Evolutionary conservation across 2,329 filamentous ascomycete species (phyloP), one percentile per base, ranked within the genome.

Genomic region (Cadophora sp.): DNA sequence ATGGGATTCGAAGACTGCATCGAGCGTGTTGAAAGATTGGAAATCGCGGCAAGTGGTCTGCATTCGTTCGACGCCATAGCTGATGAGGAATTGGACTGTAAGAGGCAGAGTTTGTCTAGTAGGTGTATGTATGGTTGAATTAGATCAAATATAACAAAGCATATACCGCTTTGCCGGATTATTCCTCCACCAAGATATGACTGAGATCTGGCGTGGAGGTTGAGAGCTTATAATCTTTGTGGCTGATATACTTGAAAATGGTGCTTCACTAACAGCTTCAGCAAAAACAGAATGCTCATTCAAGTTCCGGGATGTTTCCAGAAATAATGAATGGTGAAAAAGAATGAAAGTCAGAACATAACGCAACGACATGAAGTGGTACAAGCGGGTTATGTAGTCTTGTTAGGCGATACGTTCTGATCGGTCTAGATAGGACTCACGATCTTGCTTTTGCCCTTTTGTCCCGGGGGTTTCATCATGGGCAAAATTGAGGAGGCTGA

Each of bases 361-460:
- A 22, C 5, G 8, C 5, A 31, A 6, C 31, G 27, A 12, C 16
- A 29, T 8, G 8, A 48, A 2, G 40, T 3, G 16, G 12, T 12
- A n/a, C 3, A 29, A 26, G 40, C 26, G 26, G 26, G 26, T 46
- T 48, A 31, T 48, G 37, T 62, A 61, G 37, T 7, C 5, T 48
- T 40, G 7, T 50, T 19, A 40, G 12, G 26, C 16, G 12, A n/a
- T 22, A 22, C 27, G 7, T 19, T 26, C 26, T 4, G n/a, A 50
- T n/a, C 27, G 11, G 24, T 43, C 59, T 31, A 26, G 34, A 50
- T 31, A 48, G n/a, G 16, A n/a, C 29, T 40, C 29, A 40, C 46
- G 34, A 63, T 63, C 48, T 14, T 40, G 27, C 29, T 53, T 63
- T 19, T 53, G 46, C 46, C 46, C 61, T 37, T 63, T 34, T 59